Evolutionary conservation across 2,329 filamentous ascomycete genomes (phyloP), one percentile per base, ranked within the genome.

Genomic region (Passalora sequoiae): DNA sequence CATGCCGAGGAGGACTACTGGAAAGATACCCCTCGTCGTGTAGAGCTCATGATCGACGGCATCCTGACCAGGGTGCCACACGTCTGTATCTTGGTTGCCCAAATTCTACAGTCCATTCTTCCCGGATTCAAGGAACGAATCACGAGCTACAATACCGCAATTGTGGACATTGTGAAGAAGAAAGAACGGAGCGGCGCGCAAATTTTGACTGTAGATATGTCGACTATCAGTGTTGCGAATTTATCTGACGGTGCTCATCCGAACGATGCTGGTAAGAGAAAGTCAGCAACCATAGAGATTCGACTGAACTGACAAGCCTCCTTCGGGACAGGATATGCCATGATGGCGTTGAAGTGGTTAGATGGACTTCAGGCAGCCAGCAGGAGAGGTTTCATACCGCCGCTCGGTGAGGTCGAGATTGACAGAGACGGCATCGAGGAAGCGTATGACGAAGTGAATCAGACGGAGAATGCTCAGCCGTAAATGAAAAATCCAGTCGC

Each of bases 181-280:
- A 35, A 19, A 16, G 12, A 19, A 16, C 13, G 10, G 5, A 35
- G 19, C 15, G 31, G 31, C 4, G 15, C 15, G 12, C 15, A 35
- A 19, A 35, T 35, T 12, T 16, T 35, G 31, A 15, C 16, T 5
- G 31, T 35, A 4, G 15, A 35, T 16, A 35, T 35, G 31, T 16
- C 13, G 15, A 12, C n/a, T 19, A 19, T 35, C 24, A 7, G 6
- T n/a, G 31, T 6, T 5, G 7, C 15, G 31, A 15, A 6, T 19
- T 10, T 35, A 10, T 35, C 31, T 35, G 31, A 35, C 19, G 31
- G n/a, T 16, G 13, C 19, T n/a, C 31, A 35, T 35, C 31, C 31
- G 4, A 35, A 35, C 12, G 31, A 35, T 19, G n/a, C n/a, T n/a
- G n/a, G n/a, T n/a, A n/a, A n/a, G n/a, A n/a, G n/a, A n/a, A n/a